Evolutionary conservation across 768 basidiomycete species (phyloP).

Genomic region (Leccinum subtestaceum): DNA sequence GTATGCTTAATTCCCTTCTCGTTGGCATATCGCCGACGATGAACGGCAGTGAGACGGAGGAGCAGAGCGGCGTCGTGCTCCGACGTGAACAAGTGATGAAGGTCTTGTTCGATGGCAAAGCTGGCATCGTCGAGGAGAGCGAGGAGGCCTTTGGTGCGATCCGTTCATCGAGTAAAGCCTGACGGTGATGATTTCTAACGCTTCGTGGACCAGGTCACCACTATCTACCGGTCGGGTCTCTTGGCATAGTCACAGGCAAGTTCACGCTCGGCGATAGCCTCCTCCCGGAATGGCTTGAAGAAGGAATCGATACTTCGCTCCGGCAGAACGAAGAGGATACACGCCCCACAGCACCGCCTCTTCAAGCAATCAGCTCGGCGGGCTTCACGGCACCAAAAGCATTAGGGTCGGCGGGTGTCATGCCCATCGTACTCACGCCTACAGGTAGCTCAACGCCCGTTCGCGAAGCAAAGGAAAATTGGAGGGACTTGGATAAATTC

Average conservation of each 20-base stretch:
- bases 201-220: conserved; percentile 32
- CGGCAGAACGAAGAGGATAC: conserved; percentile 65
- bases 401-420: conserved; percentile 29
- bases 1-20: conserved; percentile 74
- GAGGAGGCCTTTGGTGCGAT: conserved; percentile 36
- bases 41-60: conserved; percentile 39
- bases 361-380: conserved; percentile 42
- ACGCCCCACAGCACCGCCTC: conserved; percentile 27
- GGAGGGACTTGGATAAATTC: conserved; percentile 69
- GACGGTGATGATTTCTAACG: conserved; percentile 2
- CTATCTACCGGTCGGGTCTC: conserved; percentile 57
- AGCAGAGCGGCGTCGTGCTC: conserved; percentile 70
- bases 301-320: conserved; percentile 74
- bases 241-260: conserved; percentile 60
- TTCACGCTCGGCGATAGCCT: conserved; percentile 39
- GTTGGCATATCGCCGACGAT: conserved; percentile 47
- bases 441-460: conserved; percentile 45
- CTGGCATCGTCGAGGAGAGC: conserved; percentile 39
- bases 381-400: conserved; percentile 26
- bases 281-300: conserved; percentile 86
- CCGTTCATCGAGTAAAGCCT: background rate
- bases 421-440: conserved; percentile 60
- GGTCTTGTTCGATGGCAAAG: conserved; percentile 78
- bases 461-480: conserved; percentile 45
- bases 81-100: conserved; percentile 78